These are phyloP conservation scores for Elymus sibiricus DNA, from an alignment of 176 grass and related monocot species.

Conservation along the genomic window DNA sequence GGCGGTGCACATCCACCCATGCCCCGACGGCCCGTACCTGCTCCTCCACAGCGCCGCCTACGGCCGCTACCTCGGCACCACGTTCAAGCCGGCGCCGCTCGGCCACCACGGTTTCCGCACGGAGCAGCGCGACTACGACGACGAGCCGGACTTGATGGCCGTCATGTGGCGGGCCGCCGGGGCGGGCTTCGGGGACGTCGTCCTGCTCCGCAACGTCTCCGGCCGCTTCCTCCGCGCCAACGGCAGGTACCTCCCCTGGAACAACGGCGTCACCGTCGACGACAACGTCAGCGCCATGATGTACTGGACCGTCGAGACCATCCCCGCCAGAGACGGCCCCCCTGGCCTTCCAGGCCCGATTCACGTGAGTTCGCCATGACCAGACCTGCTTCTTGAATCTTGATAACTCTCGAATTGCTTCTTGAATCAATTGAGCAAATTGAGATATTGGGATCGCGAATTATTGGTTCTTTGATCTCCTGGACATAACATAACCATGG, in stretches of 20 bases:
- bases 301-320: slow-evolving; percentile 7
- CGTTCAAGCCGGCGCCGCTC: not conserved
- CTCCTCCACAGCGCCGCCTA: slow-evolving; percentile 17
- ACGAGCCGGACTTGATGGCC: not conserved
- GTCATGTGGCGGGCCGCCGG: not conserved
- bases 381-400: not conserved
- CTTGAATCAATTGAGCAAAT: not conserved
- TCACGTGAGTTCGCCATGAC: not conserved
- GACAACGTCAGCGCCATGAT: not conserved
- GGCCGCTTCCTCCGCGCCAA: slow-evolving; percentile 11
- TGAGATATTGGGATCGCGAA: not conserved
- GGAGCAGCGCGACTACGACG: not conserved
- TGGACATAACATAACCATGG: not conserved
- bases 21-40: not conserved
- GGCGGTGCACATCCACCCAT: not conserved
- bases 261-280: not conserved
- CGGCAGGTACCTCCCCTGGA: not conserved
- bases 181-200: not conserved
- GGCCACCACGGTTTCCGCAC: not conserved
- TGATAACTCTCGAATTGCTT: not conserved
- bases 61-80: slow-evolving; percentile 8
- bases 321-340: not conserved
- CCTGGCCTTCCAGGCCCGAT: not conserved
- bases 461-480: not conserved
- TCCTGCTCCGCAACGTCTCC: not conserved